Percentiles rank a stretch among this genome's conserved stretches.
phyloP scores from a whole-genome alignment of 495 filamentous ascomycete genomes.

The Aspergillus sclerotioniger region DNA sequence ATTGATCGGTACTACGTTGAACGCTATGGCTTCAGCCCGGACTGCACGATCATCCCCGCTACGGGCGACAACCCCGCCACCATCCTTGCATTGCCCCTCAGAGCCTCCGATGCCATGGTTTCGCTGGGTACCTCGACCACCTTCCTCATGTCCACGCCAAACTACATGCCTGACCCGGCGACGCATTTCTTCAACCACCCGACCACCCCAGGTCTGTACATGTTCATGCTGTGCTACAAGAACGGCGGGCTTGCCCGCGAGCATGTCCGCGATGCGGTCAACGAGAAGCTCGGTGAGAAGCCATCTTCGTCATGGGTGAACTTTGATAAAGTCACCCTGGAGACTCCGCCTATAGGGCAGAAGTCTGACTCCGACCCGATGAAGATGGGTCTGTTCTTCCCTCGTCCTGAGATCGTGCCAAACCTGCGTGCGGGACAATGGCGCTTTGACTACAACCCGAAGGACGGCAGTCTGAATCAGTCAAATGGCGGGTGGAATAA shows the following conservation, averaged over 20 bases:
- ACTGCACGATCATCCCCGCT: constrained; percentile 77
- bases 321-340: constrained; percentile 69
- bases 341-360: constrained; percentile 67
- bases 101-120: constrained; percentile 86
- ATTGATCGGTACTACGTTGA: constrained; percentile 73
- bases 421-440: constrained; percentile 81
- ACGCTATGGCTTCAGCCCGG: constrained; percentile 72
- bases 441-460: constrained; percentile 66
- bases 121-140: constrained; percentile 94
- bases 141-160: constrained; percentile 91
- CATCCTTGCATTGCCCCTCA: constrained; percentile 84
- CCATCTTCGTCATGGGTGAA: constrained; percentile 61
- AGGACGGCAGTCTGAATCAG: constrained; percentile 43
- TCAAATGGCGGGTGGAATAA: constrained; percentile 46
- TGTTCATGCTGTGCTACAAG: constrained; percentile 99
- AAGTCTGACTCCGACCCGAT: constrained; percentile 52
- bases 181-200: constrained; percentile 92
- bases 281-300: constrained; percentile 40
- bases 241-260: constrained; percentile 94
- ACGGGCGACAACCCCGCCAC: constrained; percentile 97
- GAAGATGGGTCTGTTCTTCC: constrained; percentile 89
- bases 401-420: constrained; percentile 91
- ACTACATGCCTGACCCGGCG: constrained; percentile 81
- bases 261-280: constrained; percentile 71
- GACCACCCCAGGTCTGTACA: constrained; percentile 75